Evolutionary conservation across 371 early-diverging fungal species (phyloP), one percentile per base, ranked within the genome.

Genomic region (Fennellomyces sp.): DNA sequence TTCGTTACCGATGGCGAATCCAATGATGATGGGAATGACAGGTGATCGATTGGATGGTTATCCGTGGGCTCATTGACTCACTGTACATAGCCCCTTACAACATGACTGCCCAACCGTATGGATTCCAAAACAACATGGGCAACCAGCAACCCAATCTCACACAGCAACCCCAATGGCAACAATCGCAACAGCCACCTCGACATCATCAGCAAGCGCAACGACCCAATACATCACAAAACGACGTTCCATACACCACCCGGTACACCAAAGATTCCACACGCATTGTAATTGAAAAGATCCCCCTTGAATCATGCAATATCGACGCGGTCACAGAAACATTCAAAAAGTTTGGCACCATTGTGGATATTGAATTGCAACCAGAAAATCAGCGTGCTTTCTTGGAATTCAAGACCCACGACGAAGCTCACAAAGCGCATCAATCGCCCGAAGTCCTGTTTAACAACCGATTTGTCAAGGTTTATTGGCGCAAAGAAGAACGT

Each of bases 381-480:
- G 52, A 62, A 23, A 45, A 56, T 11, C 67, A 65, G 12, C 74
- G 78, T 35, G 91, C 91, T 0, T 58, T 86, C 19, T 64, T 93
- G 21, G 82, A 87, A 58, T 92, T 82, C 63, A 64, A 73, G 52
- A 65, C 64, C 1, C 69, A 73, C 29, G 66, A 68, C 1, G 90
- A 89, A 66, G 93, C 92, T 15, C 63, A 61, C 21, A 78, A 76
- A 15, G 91, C 91, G 5, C 81, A 85, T 63, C 69, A 72, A 51
- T 86, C 82, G 12, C 89, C 92, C 1, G 87, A 88, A 10, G 80
- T 87, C 15, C 79, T 90, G 26, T 92, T 91, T 66, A 83, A 76
- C 19, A 91, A 92, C 68, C 83, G 92, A 3, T 92, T 91, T 62
- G 91, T 92, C 36, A 88, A 87, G 58, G 86, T 91, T 13, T 91